Conservation (phyloP, 2,329 filamentous ascomycete species). For the Mycosphaerella sp. region DNA sequence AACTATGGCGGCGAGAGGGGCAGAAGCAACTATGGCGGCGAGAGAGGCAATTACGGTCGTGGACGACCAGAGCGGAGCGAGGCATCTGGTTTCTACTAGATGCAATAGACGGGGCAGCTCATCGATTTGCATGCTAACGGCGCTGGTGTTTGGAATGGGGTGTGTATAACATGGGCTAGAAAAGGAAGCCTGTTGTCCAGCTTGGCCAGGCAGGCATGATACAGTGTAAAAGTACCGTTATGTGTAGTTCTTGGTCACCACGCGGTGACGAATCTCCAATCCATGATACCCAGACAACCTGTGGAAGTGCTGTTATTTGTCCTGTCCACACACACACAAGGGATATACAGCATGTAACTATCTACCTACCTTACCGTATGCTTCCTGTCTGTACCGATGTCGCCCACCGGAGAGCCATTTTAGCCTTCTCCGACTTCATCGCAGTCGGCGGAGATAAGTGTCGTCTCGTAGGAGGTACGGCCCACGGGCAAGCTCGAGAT, state of each 20-base stretch:
- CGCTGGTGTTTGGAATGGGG: neutral
- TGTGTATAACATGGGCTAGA: conserved; percentile 1
- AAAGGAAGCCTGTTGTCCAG: neutral
- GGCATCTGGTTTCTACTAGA: neutral
- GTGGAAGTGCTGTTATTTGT: neutral
- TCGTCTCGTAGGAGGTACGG: no score
- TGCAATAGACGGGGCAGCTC: neutral
- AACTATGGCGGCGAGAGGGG: neutral
- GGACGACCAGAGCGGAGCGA: conserved; percentile 1
- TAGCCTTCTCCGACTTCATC: neutral
- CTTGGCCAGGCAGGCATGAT: conserved; percentile 5
- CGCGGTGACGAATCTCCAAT: conserved; percentile 14
- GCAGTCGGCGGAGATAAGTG: neutral
- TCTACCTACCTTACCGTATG: no score
- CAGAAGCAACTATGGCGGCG: neutral
- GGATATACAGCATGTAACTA: no score
- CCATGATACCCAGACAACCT: conserved; percentile 4
- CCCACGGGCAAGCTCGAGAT: no score
- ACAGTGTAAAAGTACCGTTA: conserved; percentile 14
- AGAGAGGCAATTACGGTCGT: neutral
- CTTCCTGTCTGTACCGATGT: neutral
- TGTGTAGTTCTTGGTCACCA: conserved; percentile 6
- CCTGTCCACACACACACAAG: no score
- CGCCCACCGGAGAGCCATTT: neutral
- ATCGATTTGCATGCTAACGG: conserved; percentile 12